Evolutionary conservation across 305 asterid species (phyloP), one percentile per base, ranked within the genome.

Genomic region (Fraxinus platypoda): DNA sequence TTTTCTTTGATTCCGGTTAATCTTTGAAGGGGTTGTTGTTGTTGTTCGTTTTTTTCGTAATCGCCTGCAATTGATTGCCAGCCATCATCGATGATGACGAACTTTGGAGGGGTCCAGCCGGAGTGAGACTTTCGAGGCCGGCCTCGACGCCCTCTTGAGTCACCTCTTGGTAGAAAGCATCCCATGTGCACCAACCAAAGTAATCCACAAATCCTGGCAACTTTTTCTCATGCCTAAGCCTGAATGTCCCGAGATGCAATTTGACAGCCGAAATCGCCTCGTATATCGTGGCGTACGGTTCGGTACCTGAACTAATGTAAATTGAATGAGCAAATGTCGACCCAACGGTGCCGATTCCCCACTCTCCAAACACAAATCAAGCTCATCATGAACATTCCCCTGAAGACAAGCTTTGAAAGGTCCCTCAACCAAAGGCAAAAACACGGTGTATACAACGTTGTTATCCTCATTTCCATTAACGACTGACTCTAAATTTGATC

Each of bases 171-270:
- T 95, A 94, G 82, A 93, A 95, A n/a, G 98, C 99, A 82, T 95
- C 99, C 99, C 99, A 95, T 0, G 97, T 94, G 86, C 99, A 95
- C 99, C 99, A 95, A 2, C 99, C 99, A 52, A 95, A 95, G 81
- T 85, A 94, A 64, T 94, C 97, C 9, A 92, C 90, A 19, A 94
- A 90, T 71, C 89, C 95, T 0, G 98, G 98, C 33, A 94, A 84
- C 33, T 88, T 93, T 91, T 95, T 95, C 90, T 95, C 99, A n/a
- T 82, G 81, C 49, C 98, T 83, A 30, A 92, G 87, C 73, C 86
- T 85, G 79, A 95, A 93, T 0, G 94, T 90, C 59, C 94, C 91
- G 6, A 94, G 93, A 74, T 93, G 99, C 4, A 77, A 80, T 66
- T 92, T 94, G 3, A 90, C 94, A 0, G 88, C 92, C 71, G 82